Conservation (phyloP, 2,329 filamentous ascomycete species). For the Teratosphaeria gauchensis region DNA sequence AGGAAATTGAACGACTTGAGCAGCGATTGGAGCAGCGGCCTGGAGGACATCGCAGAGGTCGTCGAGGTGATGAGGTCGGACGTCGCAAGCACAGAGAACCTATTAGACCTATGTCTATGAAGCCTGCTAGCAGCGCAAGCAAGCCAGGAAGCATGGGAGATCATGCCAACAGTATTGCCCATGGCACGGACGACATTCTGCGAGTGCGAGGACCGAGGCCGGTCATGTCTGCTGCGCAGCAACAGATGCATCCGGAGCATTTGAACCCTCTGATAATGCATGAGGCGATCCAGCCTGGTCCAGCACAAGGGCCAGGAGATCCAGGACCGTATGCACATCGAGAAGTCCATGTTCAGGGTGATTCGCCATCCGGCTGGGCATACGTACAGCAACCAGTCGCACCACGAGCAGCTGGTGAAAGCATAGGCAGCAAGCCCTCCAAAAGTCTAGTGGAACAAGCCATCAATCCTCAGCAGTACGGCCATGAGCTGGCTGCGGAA, state of each 20-base stretch:
- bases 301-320: not conserved
- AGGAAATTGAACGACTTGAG: not conserved
- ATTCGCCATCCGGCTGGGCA: not conserved
- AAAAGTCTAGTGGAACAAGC: not conserved
- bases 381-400: not conserved
- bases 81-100: not conserved
- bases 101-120: not conserved
- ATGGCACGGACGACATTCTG: not conserved
- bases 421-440: not conserved
- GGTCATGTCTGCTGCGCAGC: not conserved
- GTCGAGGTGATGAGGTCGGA: not conserved
- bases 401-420: not conserved
- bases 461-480: not conserved
- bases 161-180: not conserved
- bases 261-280: not conserved
- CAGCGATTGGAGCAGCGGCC: not conserved
- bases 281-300: not conserved
- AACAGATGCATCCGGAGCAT: not conserved
- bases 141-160: not conserved
- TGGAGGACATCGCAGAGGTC: not conserved
- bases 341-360: not conserved
- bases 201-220: not conserved
- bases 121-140: not conserved
- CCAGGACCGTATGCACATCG: not conserved
- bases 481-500: not conserved